Evolutionary conservation across 2,329 filamentous ascomycete species (phyloP), one percentile per base, ranked within the genome.

Genomic region (Elsinoe arachidis): DNA sequence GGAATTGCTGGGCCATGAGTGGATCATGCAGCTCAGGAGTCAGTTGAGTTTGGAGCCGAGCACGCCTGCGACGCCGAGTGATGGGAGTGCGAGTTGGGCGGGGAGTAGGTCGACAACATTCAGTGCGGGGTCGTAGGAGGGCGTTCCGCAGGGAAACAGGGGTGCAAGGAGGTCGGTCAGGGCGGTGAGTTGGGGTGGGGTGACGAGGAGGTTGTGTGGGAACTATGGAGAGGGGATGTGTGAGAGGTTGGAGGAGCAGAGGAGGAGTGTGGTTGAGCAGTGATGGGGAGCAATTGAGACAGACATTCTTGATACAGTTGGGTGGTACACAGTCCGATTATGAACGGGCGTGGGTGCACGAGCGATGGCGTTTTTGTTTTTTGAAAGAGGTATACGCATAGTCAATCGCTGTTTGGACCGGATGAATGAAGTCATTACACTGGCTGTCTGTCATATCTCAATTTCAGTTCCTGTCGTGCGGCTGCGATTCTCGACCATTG

Each of bases 1-100:
- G 1, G 93, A 97, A 71, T 74, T 99, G 59, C 78, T 99, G 58
- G 90, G 96, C 71, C 91, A 97, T 70, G 90, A 95, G 68, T 99
- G 93, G 93, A 86, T 87, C 60, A 72, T 76, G 70, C 69, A 68
- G 34, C 68, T 79, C 39, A 69, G 74, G 35, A 70, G 69, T 7
- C 75, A 78, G 63, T 64, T 78, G 58, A 70, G 68, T 38, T 65
- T 79, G 5, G 76, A 78, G 64, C 74, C 75, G 3, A 67, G 69
- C 10, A 77, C 75, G 52, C 75, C 76, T 10, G 69, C 69, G 59
- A 74, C 72, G 57, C 72, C 66, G 23, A 65, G 61, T 14, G 68
- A 67, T 59, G 56, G 30, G 14, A 61, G 58, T 54, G 56, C 54
- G 12, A 56, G 54, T n/a, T 56, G 54, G 54, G 33, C 54, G 10